Base-by-base conservation (phyloP, 345 rosid species). In the Eucalyptus cloeziana region DNA sequence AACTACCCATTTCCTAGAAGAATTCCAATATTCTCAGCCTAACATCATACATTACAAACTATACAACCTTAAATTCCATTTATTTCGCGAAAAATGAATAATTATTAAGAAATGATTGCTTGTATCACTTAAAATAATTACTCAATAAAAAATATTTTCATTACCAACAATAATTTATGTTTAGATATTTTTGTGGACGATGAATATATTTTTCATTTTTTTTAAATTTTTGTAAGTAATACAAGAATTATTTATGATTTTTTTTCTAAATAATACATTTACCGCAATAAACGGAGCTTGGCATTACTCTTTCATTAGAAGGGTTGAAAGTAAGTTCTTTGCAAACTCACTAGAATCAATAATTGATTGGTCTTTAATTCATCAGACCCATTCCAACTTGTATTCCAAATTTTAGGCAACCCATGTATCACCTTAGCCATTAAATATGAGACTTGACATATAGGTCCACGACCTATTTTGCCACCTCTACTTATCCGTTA, bases 1-100 rank as follows among this genome's bases (percentile, higher is more conserved):
- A 56, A 56, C 1, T 56, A 22, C 13, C 62, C 62, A 56, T 56
- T 56, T 22, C 62, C 12, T 56, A 56, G 25, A 56, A 56, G 62
- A 56, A 56, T 56, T 56, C 27, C 30, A 21, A 22, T 56, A 56
- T 21, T 56, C 13, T 56, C 62, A 9, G 13, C 27, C 62, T 4
- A 24, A 56, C 62, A 56, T 56, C 62, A 56, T 56, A 22, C 3
- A 10, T 0, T 56, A 56, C 62, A 56, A 22, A 21, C 10, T 56
- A 56, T 2, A 56, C 2, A 56, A 56, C 60, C 27, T 56, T 56
- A 2, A 2, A 4, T 24, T 56, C 5, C 5, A 24, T 10, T 56
- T 22, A 56, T 56, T 22, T 56, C 5, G 1, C 0, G 0, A 56
- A 56, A 56, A 56, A 56, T 22, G 1, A 56, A 56, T 22, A 1